Base-by-base conservation (phyloP, 371 early-diverging fungal species). In the Actinomortierella ambigua region DNA sequence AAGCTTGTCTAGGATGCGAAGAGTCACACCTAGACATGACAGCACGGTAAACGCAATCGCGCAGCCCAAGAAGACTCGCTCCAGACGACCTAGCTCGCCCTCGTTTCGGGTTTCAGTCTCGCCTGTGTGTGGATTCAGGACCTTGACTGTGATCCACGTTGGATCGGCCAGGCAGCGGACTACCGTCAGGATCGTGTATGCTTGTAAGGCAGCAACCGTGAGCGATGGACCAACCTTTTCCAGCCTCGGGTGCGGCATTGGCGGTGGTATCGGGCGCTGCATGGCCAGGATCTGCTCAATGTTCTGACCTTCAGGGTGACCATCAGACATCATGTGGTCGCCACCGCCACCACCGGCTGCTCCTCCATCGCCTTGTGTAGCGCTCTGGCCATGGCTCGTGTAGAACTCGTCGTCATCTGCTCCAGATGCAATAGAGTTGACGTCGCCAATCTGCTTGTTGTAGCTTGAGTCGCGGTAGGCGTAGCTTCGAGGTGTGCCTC, bases 1-100 rank as follows among this genome's bases (percentile, higher is more conserved):
- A 42, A 63, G 17, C 43, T 60, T 73, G 63, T 73, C 75, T 61
- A 73, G 49, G 50, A 67, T 67, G 14, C 75, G 55, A 13, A 73
- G 24, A 7, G 75, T 67, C 8, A 73, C 67, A 0, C 75, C 67
- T 1, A 67, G 29, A 44, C 75, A 73, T 4, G 67, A 67, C 15
- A 63, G 14, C 57, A 73, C 56, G 26, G 67, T 67, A 42, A 67
- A 73, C 17, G 50, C 61, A 41, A 73, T 73, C 18, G 75, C 63
- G 42, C 52, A 63, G 28, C 50, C 75, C 22, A 73, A 29, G 26
- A 73, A 73, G n/a, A 57, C 62, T 24, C 50, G 50, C 40, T 73
- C 75, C 22, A 50, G 50, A 7, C 22, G 44, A 1, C 63, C 59
- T 24, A 67, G 55, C 46, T 50, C 40, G 14, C 53, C 39, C 11